phyloP scores from a whole-genome alignment of 2,329 filamentous ascomycete genomes.

The Basipetospora chlamydospora region DNA sequence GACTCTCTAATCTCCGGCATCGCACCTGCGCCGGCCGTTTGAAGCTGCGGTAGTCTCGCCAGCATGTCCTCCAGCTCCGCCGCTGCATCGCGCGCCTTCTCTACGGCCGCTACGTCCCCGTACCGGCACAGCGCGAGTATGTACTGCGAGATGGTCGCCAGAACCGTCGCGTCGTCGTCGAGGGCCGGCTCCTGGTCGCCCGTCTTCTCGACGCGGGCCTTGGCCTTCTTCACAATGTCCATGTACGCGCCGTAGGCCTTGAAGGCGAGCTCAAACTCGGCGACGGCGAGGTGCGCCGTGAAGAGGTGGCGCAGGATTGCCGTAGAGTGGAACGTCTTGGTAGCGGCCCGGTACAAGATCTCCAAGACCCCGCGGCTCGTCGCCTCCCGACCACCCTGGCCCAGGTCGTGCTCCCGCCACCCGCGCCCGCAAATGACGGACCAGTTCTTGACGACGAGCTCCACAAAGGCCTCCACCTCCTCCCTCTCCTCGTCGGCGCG shows the following conservation, averaged over 20 bases:
- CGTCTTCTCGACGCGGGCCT: slow-evolving; percentile 68
- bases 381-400: slow-evolving; percentile 62
- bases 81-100: slow-evolving; percentile 62
- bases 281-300: slow-evolving; percentile 69
- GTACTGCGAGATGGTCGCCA: slow-evolving; percentile 67
- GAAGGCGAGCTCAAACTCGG: slow-evolving; percentile 83
- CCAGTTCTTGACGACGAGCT: slow-evolving; percentile 76
- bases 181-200: slow-evolving; percentile 56
- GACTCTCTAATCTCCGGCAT: slow-evolving; percentile 17
- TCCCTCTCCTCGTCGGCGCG: slow-evolving; percentile 64
- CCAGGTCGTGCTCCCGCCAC: slow-evolving; percentile 71
- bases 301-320: slow-evolving; percentile 77
- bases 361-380: slow-evolving; percentile 68
- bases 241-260: slow-evolving; percentile 87
- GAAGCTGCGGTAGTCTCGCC: slow-evolving; percentile 35
- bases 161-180: slow-evolving; percentile 62
- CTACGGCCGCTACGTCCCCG: slow-evolving; percentile 57
- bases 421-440: slow-evolving; percentile 60
- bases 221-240: slow-evolving; percentile 73
- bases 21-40: slow-evolving; percentile 4
- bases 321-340: slow-evolving; percentile 91
- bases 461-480: slow-evolving; percentile 71
- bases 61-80: slow-evolving; percentile 63
- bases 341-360: slow-evolving; percentile 77
- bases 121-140: slow-evolving; percentile 72